Conservation (phyloP, 2,329 filamentous ascomycete genomes). For the Aureobasidium melanogenum region DNA sequence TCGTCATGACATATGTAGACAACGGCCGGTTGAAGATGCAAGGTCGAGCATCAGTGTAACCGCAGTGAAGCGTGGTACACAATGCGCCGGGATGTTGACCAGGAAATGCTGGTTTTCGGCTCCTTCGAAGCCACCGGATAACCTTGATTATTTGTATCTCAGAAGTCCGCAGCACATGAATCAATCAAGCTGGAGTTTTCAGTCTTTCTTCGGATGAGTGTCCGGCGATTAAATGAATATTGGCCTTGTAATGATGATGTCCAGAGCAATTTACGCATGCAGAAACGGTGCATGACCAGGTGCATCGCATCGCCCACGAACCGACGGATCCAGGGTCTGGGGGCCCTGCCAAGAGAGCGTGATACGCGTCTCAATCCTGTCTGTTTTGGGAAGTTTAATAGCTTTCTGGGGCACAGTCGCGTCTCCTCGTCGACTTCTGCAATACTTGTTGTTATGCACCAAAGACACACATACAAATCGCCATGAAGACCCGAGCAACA, state of each 20-base stretch:
- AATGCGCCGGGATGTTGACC: conserved; percentile 3
- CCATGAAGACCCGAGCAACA: conserved; percentile 25
- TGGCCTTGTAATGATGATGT: neutral
- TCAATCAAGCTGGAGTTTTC: neutral
- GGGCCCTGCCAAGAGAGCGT: neutral
- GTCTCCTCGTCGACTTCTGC: neutral
- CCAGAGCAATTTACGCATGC: neutral
- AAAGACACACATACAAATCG: neutral
- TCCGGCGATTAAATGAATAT: neutral
- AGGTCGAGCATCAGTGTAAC: neutral
- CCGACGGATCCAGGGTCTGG: neutral
- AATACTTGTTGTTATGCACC: conserved; percentile 9
- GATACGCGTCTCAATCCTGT: neutral
- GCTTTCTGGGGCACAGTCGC: neutral
- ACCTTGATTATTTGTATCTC: neutral
- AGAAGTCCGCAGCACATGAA: neutral
- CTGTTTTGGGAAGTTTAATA: conserved; percentile 9
- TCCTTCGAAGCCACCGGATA: conserved; percentile 1
- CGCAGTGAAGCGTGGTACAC: neutral
- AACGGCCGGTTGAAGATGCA: neutral
- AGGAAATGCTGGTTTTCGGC: neutral
- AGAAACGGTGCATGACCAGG: neutral
- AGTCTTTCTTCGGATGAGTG: neutral
- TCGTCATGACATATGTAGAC: conserved; percentile 3
- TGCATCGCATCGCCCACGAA: neutral